Evolutionary conservation across 2,329 filamentous ascomycete species (phyloP), one percentile per base, ranked within the genome.

Genomic region (Ophiostoma australiae): DNA sequence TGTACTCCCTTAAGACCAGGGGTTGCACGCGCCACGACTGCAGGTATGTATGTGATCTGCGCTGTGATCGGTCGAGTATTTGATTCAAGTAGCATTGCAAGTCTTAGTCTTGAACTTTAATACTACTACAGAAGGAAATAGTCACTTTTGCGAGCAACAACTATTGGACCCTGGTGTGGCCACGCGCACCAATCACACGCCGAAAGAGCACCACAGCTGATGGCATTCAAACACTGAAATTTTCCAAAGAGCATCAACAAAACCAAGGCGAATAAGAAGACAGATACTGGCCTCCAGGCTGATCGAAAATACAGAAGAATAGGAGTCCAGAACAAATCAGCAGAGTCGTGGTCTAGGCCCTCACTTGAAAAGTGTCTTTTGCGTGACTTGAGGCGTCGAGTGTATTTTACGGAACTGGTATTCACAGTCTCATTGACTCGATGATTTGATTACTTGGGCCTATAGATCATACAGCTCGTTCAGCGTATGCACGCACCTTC

Each of bases 171-270:
- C 52, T 27, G 52, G n/a, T 27, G 52, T 72, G 68, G 27, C 48
- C 68, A 39, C 67, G 35, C 52, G 69, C 63, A 58, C 71, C 71
- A 72, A 72, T 72, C 71, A 72, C 65, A 72, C 67, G 68, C 68
- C 52, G 52, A 52, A 66, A 52, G 48, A 7, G 44, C 68, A 70
- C 61, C 68, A 71, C 63, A 67, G 63, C 41, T 66, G 13, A 33
- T 33, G 13, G 15, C 8, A 61, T 61, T 17, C 13, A 61, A 17
- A 61, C 55, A 33, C 20, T 31, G 1, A 33, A 55, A 61, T 23
- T 23, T 11, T 3, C 3, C 2, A 27, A 58, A 31, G 10, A 5
- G 23, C 27, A 58, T 31, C 2, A 13, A 58, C 15, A 15, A 15
- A 58, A 58, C 3, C 10, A 13, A 58, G 23, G 23, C 10, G 23